These are phyloP conservation scores for Pythium pectinolyticum DNA, from an alignment of 352 stramenopile species.

Conservation along the genomic window DNA sequence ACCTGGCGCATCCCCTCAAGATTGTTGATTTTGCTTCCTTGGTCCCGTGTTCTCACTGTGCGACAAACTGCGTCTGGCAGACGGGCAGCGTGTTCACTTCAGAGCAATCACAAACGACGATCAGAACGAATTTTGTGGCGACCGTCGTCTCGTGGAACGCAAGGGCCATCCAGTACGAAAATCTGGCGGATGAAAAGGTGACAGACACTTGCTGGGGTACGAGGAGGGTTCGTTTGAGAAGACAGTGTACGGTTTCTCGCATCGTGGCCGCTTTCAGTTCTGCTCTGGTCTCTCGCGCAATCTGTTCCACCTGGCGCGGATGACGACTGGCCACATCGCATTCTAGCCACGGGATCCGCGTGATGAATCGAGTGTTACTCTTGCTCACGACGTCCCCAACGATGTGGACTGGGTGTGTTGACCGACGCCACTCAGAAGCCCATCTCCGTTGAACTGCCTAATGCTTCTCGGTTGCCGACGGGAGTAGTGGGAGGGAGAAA, in stretches of 20 bases:
- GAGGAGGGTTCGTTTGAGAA: not conserved
- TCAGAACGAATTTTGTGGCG: not conserved
- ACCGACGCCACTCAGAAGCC: not conserved
- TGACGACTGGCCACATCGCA: conserved; percentile 17
- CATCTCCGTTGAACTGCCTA: conserved; percentile 7
- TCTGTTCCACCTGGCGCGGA: too few species aligned
- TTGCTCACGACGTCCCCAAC: conserved; percentile 19
- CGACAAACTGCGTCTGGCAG: too few species aligned
- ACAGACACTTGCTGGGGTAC: conserved; percentile 8
- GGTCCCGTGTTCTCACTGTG: too few species aligned
- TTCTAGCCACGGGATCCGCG: conserved; percentile 15
- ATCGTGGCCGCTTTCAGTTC: too few species aligned
- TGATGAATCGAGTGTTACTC: conserved; percentile 2
- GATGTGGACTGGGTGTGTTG: conserved; percentile 3
- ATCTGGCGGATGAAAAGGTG: too few species aligned
- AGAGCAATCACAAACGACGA: not conserved
- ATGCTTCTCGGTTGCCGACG: not conserved
- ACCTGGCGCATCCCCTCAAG: too few species aligned
- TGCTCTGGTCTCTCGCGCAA: conserved; percentile 17
- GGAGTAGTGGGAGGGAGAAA: not conserved
- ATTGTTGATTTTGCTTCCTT: too few species aligned
- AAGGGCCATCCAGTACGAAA: too few species aligned
- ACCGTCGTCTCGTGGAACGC: not conserved
- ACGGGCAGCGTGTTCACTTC: not conserved
- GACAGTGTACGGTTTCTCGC: not conserved